Conservation (phyloP, 768 basidiomycete species). For the Auricularia cornea region DNA sequence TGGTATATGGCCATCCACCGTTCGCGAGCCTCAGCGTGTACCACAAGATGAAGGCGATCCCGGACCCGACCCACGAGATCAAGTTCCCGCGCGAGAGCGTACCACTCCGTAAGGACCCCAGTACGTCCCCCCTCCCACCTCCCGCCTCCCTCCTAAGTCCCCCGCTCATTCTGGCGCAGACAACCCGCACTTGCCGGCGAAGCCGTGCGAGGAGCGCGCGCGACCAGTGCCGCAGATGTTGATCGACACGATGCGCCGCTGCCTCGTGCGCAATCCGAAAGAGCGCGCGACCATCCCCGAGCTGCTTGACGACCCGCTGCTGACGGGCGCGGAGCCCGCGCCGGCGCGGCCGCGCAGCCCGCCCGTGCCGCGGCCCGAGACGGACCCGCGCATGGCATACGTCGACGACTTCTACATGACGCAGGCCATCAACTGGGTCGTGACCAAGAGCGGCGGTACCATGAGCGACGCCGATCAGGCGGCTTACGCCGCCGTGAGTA, state of each 20-base stretch:
- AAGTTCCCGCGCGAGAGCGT: slow-evolving; percentile 68
- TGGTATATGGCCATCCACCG: slow-evolving; percentile 94
- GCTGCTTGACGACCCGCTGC: slow-evolving; percentile 42
- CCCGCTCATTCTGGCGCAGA: slow-evolving; percentile 9
- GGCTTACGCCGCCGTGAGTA: too few relatives aligned
- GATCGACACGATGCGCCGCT: slow-evolving; percentile 76
- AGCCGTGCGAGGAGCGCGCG: slow-evolving; percentile 61
- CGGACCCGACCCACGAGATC: slow-evolving; percentile 66
- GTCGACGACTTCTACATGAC: background rate
- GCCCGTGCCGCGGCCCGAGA: background rate
- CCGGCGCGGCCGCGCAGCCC: background rate
- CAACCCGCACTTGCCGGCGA: slow-evolving; percentile 32
- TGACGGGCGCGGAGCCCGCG: background rate
- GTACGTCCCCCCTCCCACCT: background rate
- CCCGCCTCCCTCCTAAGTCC: background rate
- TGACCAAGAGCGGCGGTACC: too few relatives aligned
- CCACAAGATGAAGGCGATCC: slow-evolving; percentile 92
- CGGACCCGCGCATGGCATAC: background rate
- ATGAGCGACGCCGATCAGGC: too few relatives aligned
- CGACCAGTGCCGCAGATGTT: slow-evolving; percentile 61
- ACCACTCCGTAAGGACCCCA: slow-evolving; percentile 29
- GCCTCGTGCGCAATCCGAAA: slow-evolving; percentile 71
- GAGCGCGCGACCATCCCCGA: slow-evolving; percentile 82
- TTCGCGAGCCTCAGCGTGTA: slow-evolving; percentile 81
- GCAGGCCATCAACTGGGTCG: too few relatives aligned